These are phyloP conservation scores for Penicillium fuscoglaucum DNA, from an alignment of 2,329 filamentous ascomycete genomes.

Conservation along the genomic window DNA sequence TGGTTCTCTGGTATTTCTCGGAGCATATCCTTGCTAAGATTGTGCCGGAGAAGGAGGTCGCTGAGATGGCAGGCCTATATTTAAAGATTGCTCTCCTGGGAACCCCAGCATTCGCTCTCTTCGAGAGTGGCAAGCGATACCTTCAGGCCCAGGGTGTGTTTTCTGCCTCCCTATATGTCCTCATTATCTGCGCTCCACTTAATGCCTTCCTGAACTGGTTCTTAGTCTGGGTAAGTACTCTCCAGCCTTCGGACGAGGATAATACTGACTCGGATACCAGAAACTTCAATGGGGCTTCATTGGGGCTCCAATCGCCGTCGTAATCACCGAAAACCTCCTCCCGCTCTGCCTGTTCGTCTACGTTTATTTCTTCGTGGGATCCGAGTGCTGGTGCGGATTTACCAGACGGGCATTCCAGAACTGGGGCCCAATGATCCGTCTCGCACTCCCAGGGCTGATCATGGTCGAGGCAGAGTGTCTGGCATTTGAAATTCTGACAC, in stretches of 20 bases:
- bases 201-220: constrained; percentile 80
- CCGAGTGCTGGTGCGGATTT: constrained; percentile 79
- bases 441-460: constrained; percentile 83
- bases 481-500: constrained; percentile 86
- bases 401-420: constrained; percentile 68
- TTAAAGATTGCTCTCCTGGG: constrained; percentile 69
- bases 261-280: constrained; percentile 23
- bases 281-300: constrained; percentile 67
- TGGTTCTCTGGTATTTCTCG: constrained; percentile 68
- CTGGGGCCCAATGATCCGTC: constrained; percentile 80
- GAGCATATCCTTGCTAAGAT: constrained; percentile 65
- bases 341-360: constrained; percentile 72
- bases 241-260: neutral
- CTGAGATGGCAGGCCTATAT: constrained; percentile 70
- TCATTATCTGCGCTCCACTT: constrained; percentile 77
- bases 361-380: constrained; percentile 68
- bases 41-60: constrained; percentile 71
- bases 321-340: constrained; percentile 72
- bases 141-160: constrained; percentile 88
- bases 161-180: constrained; percentile 75
- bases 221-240: constrained; percentile 66
- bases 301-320: constrained; percentile 76
- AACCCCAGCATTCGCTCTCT: constrained; percentile 72
- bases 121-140: constrained; percentile 80
- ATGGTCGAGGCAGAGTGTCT: constrained; percentile 95